Conservation (phyloP, 371 early-diverging fungal species). For the Apophysomyces elegans region DNA sequence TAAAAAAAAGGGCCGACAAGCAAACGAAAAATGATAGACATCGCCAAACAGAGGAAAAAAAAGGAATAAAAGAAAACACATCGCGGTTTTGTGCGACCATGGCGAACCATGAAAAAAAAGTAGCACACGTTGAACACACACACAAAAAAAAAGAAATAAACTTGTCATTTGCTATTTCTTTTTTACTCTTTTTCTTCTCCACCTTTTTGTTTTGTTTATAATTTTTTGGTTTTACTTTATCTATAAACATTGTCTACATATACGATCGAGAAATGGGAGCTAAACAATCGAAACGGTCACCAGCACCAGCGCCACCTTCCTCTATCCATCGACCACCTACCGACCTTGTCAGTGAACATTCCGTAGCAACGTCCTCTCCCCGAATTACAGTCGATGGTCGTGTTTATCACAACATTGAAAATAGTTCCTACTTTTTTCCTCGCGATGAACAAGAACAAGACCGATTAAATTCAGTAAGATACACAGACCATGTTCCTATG, state of each 20-base stretch:
- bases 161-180: conserved; percentile 8
- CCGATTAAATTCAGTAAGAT: conserved; percentile 48
- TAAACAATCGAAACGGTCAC: conserved; percentile 25
- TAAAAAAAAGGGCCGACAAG: background rate
- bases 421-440: conserved; percentile 43
- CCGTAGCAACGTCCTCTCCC: conserved; percentile 4
- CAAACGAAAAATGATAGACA: conserved; percentile 4
- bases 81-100: too few species aligned
- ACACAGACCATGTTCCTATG: background rate
- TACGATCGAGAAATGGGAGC: conserved; percentile 26
- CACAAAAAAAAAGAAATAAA: conserved; percentile 15
- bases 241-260: conserved; percentile 3
- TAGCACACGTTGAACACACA: background rate
- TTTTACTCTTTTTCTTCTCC: conserved; percentile 17
- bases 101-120: too few species aligned
- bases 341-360: conserved; percentile 8
- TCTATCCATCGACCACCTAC: background rate
- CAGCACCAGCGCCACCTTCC: conserved; percentile 5
- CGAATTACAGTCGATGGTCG: conserved; percentile 36
- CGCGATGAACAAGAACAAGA: conserved; percentile 56
- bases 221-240: conserved; percentile 4
- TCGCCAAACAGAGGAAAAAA: conserved; percentile 1
- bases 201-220: background rate
- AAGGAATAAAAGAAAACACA: conserved; percentile 10
- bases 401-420: conserved; percentile 41